Evolutionary conservation across 2,329 filamentous ascomycete genomes (phyloP).

Genomic region (Coniochaeta sp.): DNA sequence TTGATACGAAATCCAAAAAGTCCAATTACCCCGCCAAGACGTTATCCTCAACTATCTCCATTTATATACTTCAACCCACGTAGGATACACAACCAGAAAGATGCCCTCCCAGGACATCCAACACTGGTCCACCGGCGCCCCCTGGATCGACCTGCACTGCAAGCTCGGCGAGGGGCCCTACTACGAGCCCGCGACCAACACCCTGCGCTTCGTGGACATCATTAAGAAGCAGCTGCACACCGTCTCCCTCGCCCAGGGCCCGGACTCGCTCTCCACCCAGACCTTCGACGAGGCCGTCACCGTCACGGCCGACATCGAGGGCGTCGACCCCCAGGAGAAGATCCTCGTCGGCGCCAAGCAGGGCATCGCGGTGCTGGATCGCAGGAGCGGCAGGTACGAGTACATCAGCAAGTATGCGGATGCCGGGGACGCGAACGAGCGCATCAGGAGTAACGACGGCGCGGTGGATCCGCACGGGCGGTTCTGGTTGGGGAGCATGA

Average conservation of each 20-base stretch:
- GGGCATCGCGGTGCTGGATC: slow-evolving; percentile 72
- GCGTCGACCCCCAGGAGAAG: slow-evolving; percentile 50
- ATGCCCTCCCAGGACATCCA: slow-evolving; percentile 29
- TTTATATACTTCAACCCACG: too few relatives aligned
- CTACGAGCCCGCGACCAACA: slow-evolving; percentile 58
- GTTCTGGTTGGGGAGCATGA: slow-evolving; percentile 85
- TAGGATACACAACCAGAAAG: background rate
- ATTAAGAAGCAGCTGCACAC: slow-evolving; percentile 67
- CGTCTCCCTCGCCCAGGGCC: slow-evolving; percentile 57
- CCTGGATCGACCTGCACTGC: slow-evolving; percentile 57
- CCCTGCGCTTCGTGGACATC: slow-evolving; percentile 76
- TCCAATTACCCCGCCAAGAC: background rate
- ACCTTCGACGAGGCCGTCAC: slow-evolving; percentile 48
- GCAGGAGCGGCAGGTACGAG: slow-evolving; percentile 45
- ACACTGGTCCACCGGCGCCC: slow-evolving; percentile 42
- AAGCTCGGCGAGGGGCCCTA: slow-evolving; percentile 67
- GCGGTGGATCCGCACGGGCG: slow-evolving; percentile 71
- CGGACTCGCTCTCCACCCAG: slow-evolving; percentile 53
- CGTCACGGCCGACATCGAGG: slow-evolving; percentile 73
- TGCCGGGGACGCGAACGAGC: slow-evolving; percentile 31
- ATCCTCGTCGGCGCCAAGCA: slow-evolving; percentile 75
- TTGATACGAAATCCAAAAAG: background rate
- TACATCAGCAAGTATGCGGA: slow-evolving; percentile 42
- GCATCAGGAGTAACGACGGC: slow-evolving; percentile 72
- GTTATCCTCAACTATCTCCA: background rate